Evolutionary conservation across 345 rosid species (phyloP).

Genomic region (Arabidopsis arenosa): DNA sequence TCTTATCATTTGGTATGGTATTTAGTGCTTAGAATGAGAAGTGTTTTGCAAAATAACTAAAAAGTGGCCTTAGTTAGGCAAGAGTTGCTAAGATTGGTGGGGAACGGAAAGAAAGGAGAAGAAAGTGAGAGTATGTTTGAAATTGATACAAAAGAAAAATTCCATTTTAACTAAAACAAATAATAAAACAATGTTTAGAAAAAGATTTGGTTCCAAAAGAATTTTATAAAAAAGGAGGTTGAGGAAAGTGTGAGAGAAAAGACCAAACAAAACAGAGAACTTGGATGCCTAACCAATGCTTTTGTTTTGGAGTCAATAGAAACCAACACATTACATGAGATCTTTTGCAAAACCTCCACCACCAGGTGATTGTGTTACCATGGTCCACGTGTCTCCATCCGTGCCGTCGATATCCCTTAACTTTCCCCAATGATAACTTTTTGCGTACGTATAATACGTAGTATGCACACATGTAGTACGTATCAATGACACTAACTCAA

Average conservation of each 20-base stretch:
- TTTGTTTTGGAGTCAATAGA: slow-evolving; percentile 36
- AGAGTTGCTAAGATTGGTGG: slow-evolving; percentile 28
- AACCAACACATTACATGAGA: slow-evolving; percentile 26
- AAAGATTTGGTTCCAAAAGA: slow-evolving; percentile 34
- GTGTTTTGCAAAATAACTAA: slow-evolving; percentile 15
- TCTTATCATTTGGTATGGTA: too few species aligned
- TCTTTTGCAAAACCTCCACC: slow-evolving; percentile 15
- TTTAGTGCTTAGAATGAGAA: slow-evolving; percentile 8
- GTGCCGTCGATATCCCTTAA: slow-evolving; percentile 13
- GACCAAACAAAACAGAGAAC: slow-evolving; percentile 42
- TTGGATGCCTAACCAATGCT: slow-evolving; percentile 50
- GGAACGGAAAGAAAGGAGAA: slow-evolving; percentile 5
- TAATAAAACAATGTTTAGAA: slow-evolving; percentile 2
- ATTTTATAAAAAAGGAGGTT: slow-evolving; percentile 28
- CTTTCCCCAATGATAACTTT: background rate
- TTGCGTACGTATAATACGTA: too few species aligned
- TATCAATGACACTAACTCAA: too few species aligned
- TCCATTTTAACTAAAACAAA: slow-evolving; percentile 19
- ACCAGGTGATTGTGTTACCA: slow-evolving; percentile 24
- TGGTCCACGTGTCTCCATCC: slow-evolving; percentile 25
- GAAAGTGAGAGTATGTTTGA: slow-evolving; percentile 26
- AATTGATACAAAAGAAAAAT: slow-evolving; percentile 6
- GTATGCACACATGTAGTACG: too few species aligned
- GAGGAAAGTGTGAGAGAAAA: slow-evolving; percentile 30
- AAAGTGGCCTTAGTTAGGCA: slow-evolving; percentile 43